phyloP scores from a whole-genome alignment of 192 early-diverging fungal genomes.

The Rhizophagus prolifer region DNA sequence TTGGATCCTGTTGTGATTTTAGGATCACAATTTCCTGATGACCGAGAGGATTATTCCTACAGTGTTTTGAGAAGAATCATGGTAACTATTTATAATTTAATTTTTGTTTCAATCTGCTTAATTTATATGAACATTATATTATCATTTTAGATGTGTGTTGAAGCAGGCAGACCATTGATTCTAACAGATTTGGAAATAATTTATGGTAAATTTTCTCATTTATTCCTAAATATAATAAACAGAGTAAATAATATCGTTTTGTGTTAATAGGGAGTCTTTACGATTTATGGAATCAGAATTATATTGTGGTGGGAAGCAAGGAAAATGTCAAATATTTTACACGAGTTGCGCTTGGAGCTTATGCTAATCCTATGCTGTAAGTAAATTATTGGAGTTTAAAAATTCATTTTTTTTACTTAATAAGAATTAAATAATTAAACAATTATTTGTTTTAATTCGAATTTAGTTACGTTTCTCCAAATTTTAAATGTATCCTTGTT shows the following conservation, averaged over 20 bases:
- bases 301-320: slow-evolving; percentile 10
- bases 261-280: slow-evolving; percentile 19
- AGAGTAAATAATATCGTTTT: neutral
- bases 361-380: slow-evolving; percentile 31
- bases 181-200: slow-evolving; percentile 27
- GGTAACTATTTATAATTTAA: neutral
- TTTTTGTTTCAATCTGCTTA: neutral
- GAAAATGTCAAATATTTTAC: slow-evolving; percentile 20
- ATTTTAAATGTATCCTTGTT: slow-evolving; percentile 28
- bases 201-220: neutral
- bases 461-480: neutral
- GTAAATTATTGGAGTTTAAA: neutral
- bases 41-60: slow-evolving; percentile 7
- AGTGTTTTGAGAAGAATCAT: slow-evolving; percentile 25
- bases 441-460: neutral
- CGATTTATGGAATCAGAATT: slow-evolving; percentile 33
- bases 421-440: neutral
- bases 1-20: slow-evolving; percentile 23
- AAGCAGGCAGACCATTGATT: slow-evolving; percentile 26
- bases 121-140: neutral
- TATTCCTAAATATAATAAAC: neutral
- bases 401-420: neutral
- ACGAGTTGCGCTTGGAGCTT: slow-evolving; percentile 16
- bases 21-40: slow-evolving; percentile 28
- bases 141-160: slow-evolving; percentile 27